Conservation (phyloP, 1,284 basidiomycete species). For the Ustilago vetiveriae region DNA sequence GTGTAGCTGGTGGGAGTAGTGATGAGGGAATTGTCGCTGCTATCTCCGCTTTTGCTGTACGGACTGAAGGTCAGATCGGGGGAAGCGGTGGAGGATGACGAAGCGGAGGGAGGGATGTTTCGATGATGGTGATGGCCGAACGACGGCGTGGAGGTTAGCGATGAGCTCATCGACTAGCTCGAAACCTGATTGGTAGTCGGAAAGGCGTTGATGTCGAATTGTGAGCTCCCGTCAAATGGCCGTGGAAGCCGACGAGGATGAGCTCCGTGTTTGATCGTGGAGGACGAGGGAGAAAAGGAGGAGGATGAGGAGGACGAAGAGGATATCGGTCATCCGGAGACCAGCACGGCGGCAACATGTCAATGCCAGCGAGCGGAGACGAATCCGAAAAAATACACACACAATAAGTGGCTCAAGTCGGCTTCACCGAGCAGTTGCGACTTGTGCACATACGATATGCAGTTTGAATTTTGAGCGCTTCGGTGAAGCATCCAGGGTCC, state of each 20-base stretch:
- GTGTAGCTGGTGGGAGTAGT: background rate
- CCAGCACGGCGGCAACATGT: too few relatives aligned
- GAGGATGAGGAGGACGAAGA: too few relatives aligned
- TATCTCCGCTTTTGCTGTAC: slow-evolving; percentile 8
- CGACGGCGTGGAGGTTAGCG: slow-evolving; percentile 9
- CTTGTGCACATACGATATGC: too few relatives aligned
- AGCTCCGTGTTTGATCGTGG: background rate
- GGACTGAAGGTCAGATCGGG: slow-evolving; percentile 16
- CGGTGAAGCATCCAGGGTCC: slow-evolving; percentile 36
- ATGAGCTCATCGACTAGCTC: slow-evolving; percentile 10
- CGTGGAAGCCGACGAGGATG: background rate
- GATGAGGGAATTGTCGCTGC: background rate
- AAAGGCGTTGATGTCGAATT: background rate
- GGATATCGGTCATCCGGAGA: too few relatives aligned
- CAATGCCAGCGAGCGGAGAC: slow-evolving; percentile 6
- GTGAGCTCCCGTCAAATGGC: too few relatives aligned
- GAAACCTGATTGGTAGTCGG: slow-evolving; percentile 8
- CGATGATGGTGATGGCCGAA: slow-evolving; percentile 6
- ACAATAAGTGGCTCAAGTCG: slow-evolving; percentile 1
- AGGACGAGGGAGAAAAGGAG: background rate
- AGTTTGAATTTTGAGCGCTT: slow-evolving; percentile 12
- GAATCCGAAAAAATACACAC: background rate
- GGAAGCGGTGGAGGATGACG: slow-evolving; percentile 8
- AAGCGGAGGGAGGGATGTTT: slow-evolving; percentile 9
- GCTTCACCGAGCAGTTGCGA: background rate